These are phyloP conservation scores for Penicillium ucsense DNA, from an alignment of 495 filamentous ascomycete genomes.

Conservation along the genomic window DNA sequence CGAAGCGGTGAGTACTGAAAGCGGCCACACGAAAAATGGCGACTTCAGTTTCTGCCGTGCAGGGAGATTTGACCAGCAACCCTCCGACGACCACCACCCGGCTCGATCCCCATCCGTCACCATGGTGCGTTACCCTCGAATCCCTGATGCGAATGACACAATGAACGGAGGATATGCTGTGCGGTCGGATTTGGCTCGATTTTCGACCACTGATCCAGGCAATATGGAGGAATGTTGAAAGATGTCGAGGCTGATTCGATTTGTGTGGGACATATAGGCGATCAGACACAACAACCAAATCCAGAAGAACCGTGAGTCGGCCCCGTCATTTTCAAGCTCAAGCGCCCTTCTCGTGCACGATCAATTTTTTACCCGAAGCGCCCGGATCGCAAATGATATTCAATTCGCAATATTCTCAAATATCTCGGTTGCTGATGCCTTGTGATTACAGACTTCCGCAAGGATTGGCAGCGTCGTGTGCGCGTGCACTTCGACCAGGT, in stretches of 20 bases:
- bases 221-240: slow-evolving; percentile 3
- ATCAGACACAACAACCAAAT: slow-evolving; percentile 99
- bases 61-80: slow-evolving; percentile 44
- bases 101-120: slow-evolving; percentile 55
- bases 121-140: slow-evolving; percentile 46
- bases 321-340: slow-evolving; percentile 1
- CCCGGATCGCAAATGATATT: no score
- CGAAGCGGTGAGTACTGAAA: slow-evolving; percentile 32
- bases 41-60: slow-evolving; percentile 26
- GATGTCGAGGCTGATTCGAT: slow-evolving; percentile 22
- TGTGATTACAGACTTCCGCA: slow-evolving; percentile 78
- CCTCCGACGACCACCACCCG: slow-evolving; percentile 40
- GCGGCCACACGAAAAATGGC: slow-evolving; percentile 40
- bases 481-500: slow-evolving; percentile 99
- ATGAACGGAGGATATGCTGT: slow-evolving; percentile 3
- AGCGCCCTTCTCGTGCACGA: neutral
- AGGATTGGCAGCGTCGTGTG: slow-evolving; percentile 99
- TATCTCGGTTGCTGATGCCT: neutral
- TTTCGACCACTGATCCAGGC: neutral
- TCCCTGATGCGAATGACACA: slow-evolving; percentile 7
- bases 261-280: slow-evolving; percentile 47
- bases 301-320: slow-evolving; percentile 82
- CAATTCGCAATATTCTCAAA: no score
- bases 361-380: no score
- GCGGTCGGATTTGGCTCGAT: slow-evolving; percentile 1